Conservation (phyloP, 495 filamentous ascomycete genomes). For the Penicillium riverlandense region DNA sequence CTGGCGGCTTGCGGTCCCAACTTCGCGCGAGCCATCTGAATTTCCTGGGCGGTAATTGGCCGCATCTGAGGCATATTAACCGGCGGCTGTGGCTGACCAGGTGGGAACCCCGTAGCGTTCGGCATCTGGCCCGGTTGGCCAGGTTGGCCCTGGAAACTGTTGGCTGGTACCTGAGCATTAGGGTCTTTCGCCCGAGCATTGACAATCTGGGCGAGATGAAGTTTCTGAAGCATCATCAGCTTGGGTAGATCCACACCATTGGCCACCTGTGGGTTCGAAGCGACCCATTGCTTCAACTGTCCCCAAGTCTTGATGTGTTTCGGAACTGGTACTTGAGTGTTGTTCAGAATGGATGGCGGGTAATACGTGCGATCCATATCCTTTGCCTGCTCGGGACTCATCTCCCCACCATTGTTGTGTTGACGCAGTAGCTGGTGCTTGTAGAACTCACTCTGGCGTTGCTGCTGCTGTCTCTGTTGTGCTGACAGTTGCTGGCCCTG, state of each 20-base stretch:
- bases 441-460: conserved; percentile 27
- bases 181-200: conserved; percentile 18
- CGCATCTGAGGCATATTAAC: conserved; percentile 25
- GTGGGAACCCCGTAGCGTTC: conserved; percentile 27
- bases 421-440: conserved; percentile 31
- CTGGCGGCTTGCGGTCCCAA: conserved; percentile 32
- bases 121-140: conserved; percentile 11
- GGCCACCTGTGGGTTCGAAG: conserved; percentile 38
- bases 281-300: conserved; percentile 58
- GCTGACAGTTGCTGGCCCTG: conserved; percentile 29
- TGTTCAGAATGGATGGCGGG: conserved; percentile 31
- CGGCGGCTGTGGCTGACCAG: conserved; percentile 19
- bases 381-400: conserved; percentile 36
- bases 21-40: conserved; percentile 35
- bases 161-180: conserved; percentile 19
- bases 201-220: conserved; percentile 44
- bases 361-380: conserved; percentile 43
- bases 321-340: conserved; percentile 39
- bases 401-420: conserved; percentile 33
- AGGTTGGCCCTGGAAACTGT: conserved; percentile 16
- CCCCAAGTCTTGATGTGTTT: conserved; percentile 63
- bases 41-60: conserved; percentile 36
- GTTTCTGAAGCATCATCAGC: conserved; percentile 44
- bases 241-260: conserved; percentile 34
- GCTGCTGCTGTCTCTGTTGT: conserved; percentile 25